Base-by-base conservation (phyloP, 805 yeast species). In the Cyberlindnera bimundalis region DNA sequence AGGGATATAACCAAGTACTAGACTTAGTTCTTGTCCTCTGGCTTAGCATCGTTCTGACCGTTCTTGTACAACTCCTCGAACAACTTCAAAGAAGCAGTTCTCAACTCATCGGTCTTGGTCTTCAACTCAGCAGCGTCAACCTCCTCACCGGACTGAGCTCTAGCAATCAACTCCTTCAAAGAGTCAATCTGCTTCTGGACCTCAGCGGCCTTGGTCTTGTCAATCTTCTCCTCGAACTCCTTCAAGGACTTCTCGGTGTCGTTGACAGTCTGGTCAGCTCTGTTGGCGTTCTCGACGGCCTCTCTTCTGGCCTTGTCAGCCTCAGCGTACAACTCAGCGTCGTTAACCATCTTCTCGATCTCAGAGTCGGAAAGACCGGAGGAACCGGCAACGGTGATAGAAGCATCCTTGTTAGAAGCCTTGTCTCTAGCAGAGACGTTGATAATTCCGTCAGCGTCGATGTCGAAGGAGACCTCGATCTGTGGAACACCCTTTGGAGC, bases 181-280 rank as follows among this genome's bases (percentile, higher is more conserved):
- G 77, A 70, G 47, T 74, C 64, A 38, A 56, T 56, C 51, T 52
- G 58, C 49, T 56, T 56, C 45, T 46, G 50, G 42, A 77, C 77
- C 61, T 66, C 68, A 51, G 67, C 79, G 51, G 75, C 76, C 61
- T 76, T 79, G 42, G 51, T 39, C 62, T 75, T 74, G 63, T 76
- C 79, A 39, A 76, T 60, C 64, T 71, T 79, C 50, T 81, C 88
- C 50, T 67, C 77, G 68, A 84, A 88, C 69, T 84, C 93, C 51
- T 70, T 68, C 48, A 88, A 65, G n/a, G 95, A 86, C 66, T 80
- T 77, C 66, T 87, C 96, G 40, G 95, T 86, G 67, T 88, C 96
- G 58, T 84, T 79, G 40, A 82, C 78, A 65, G 83, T 78, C 64
- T 78, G 79, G 67, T 83, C 90, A 55, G 88, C 86, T 61, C 82